phyloP scores from a whole-genome alignment of 257 asterid genomes.

The Nicotiana tabacum region DNA sequence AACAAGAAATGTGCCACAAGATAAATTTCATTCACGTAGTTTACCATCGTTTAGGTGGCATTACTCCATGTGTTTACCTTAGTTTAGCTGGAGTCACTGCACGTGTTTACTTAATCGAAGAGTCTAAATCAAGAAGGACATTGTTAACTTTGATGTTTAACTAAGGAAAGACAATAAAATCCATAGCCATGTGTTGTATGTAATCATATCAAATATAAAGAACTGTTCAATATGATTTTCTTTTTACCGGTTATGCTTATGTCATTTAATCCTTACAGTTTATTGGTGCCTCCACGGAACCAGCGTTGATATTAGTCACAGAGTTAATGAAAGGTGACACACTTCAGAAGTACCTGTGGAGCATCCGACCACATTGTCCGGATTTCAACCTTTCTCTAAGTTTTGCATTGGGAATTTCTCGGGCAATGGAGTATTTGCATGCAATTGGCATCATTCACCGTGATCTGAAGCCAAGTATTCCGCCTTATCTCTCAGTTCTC shows the following conservation, averaged over 20 bases:
- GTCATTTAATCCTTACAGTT: constrained; percentile 24
- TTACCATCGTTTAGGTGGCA: background rate
- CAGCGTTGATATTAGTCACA: constrained; percentile 41
- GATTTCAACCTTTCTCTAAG: constrained; percentile 38
- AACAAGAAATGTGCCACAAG: background rate
- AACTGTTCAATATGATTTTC: background rate
- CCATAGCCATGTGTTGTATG: background rate
- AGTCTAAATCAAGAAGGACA: background rate
- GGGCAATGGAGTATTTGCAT: constrained; percentile 56
- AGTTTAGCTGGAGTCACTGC: background rate
- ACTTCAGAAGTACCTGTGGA: constrained; percentile 49
- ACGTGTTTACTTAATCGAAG: background rate
- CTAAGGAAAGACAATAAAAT: background rate
- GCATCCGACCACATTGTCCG: constrained; percentile 37
- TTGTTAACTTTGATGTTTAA: background rate
- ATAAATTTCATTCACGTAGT: background rate
- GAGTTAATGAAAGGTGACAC: constrained; percentile 60
- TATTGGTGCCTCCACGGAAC: constrained; percentile 43
- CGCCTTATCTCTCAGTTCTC: background rate
- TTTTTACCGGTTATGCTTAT: background rate
- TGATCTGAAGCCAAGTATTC: constrained; percentile 55
- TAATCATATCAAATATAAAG: background rate
- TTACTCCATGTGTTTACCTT: background rate
- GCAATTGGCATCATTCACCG: constrained; percentile 50
- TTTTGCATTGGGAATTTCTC: constrained; percentile 45